Evolutionary conservation across 2,329 filamentous ascomycete species (phyloP).

Genomic region (Acrocalymma vagum): DNA sequence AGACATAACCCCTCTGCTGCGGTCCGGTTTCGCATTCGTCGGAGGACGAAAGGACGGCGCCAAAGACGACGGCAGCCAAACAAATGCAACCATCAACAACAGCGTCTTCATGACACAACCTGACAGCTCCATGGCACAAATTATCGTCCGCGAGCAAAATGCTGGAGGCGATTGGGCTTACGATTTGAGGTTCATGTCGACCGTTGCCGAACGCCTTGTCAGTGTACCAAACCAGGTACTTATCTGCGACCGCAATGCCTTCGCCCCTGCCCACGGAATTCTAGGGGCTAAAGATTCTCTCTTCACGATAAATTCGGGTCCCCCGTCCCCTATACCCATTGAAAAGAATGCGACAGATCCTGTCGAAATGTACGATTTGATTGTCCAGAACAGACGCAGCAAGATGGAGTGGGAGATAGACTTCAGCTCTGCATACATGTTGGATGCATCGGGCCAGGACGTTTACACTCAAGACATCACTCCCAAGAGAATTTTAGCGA

Average conservation of each 20-base stretch:
- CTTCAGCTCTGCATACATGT: slow-evolving; percentile 20
- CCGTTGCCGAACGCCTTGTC: slow-evolving; percentile 16
- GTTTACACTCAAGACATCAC: slow-evolving; percentile 14
- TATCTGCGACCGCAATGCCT: slow-evolving; percentile 23
- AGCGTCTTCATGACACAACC: slow-evolving; percentile 22
- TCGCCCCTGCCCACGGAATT: slow-evolving; percentile 24
- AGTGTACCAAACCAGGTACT: slow-evolving; percentile 21
- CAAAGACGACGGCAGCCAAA: slow-evolving; percentile 33
- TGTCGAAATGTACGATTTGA: slow-evolving; percentile 16
- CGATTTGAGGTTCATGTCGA: slow-evolving; percentile 21
- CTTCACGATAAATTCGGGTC: slow-evolving; percentile 12
- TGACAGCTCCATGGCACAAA: slow-evolving; percentile 24
- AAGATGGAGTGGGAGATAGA: slow-evolving; percentile 26
- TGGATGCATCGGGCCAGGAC: slow-evolving; percentile 23
- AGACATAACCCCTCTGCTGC: slow-evolving; percentile 17
- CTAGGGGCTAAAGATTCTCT: slow-evolving; percentile 13
- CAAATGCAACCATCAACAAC: slow-evolving; percentile 28
- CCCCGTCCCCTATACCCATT: slow-evolving; percentile 10
- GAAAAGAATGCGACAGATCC: slow-evolving; percentile 7
- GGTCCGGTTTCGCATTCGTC: slow-evolving; percentile 20
- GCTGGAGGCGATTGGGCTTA: slow-evolving; percentile 18
- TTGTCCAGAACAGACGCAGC: slow-evolving; percentile 11
- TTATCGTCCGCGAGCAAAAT: slow-evolving; percentile 25
- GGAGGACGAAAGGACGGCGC: slow-evolving; percentile 23
- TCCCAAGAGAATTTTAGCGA: slow-evolving; percentile 16